Conservation (phyloP, 176 grass and related monocot species). For the Poa annua region DNA sequence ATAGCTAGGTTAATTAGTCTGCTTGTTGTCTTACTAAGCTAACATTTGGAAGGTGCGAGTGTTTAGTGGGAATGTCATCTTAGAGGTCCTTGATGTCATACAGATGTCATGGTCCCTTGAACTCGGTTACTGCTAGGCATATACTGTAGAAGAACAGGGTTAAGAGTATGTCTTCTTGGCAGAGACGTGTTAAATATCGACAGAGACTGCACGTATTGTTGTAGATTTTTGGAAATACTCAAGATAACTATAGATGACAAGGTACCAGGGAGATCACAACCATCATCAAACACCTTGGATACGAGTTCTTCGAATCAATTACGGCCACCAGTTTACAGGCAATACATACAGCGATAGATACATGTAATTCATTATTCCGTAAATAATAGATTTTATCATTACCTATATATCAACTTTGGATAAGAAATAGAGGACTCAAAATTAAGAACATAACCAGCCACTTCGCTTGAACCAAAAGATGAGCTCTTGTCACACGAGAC, state of each 20-base stretch:
- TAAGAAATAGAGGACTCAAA: background rate
- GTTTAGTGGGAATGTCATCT: background rate
- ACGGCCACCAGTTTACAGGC: background rate
- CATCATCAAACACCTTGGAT: too few species aligned
- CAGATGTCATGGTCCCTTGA: background rate
- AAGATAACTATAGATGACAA: too few species aligned
- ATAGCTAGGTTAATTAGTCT: constrained; percentile 9
- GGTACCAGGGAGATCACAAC: too few species aligned
- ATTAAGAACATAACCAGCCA: background rate
- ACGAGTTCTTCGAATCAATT: background rate
- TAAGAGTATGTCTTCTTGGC: too few species aligned
- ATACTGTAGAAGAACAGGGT: too few species aligned
- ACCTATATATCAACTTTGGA: background rate
- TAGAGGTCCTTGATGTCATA: constrained; percentile 10
- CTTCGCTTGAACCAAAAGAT: background rate
- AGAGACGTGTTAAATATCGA: too few species aligned
- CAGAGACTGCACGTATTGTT: too few species aligned
- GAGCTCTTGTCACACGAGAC: constrained; percentile 3
- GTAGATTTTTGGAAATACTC: too few species aligned
- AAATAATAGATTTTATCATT: background rate
- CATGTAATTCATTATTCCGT: background rate
- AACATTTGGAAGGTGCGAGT: too few species aligned
- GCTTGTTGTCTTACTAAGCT: background rate
- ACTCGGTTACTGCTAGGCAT: too few species aligned
- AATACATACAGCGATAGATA: background rate